Evolutionary conservation across 257 asterid genomes (phyloP), one percentile per base, ranked within the genome.

Genomic region (Plantago ovata): DNA sequence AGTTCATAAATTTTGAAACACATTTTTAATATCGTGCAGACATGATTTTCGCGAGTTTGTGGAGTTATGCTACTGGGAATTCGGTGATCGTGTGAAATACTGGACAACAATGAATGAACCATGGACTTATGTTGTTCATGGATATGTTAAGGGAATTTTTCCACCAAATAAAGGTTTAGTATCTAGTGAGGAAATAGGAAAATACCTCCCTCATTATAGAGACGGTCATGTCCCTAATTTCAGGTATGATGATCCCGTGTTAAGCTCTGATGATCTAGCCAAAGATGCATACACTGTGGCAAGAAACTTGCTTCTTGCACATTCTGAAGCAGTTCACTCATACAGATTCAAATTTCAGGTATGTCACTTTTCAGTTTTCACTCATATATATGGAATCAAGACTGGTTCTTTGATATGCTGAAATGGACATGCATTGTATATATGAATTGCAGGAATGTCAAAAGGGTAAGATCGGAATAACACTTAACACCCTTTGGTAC

Each of bases 391-490:
- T 0, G 3, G 10, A 23, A 7, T 18, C 4, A 24, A 58, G 4
- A 10, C 4, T 10, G 16, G 7, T 15, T n/a, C 6, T 13, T 38
- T 4, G 10, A 9, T 21, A 33, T 55, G 23, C 4, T 23, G 36
- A 4, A 33, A 4, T 20, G 33, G 32, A 3, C 3, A 14, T 54
- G 18, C n/a, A n/a, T n/a, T n/a, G n/a, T n/a, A n/a, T n/a, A 13
- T 44, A 16, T 14, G n/a, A 16, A 32, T 9, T 3, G 7, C 62
- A 79, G 83, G 72, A 36, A 52, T 49, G 21, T 49, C 89, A 82
- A 67, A 71, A 70, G 52, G 89, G 86, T 8, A 60, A 76, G 56
- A 79, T 76, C n/a, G 83, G 89, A 16, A 79, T 82, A 1, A 71
- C 77, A n/a, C 46, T 79, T 2, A 71, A 72, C 43, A 46, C 72